phyloP scores from a whole-genome alignment of 169 alveolate genomes.

The Eimeria maxima region DNA sequence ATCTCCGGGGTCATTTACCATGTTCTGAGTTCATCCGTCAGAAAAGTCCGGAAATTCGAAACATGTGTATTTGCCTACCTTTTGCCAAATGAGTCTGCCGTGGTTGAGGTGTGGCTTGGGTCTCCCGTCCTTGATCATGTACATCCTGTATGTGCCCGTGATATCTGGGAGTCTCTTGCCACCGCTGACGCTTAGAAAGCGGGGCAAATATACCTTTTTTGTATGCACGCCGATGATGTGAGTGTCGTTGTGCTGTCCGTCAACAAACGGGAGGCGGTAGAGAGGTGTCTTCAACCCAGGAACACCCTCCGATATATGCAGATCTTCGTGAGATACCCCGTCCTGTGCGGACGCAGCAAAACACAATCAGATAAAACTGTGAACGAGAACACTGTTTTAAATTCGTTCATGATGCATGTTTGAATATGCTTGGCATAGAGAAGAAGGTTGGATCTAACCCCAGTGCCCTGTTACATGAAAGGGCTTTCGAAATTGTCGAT shows the following conservation, averaged over 20 bases:
- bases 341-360: conserved; percentile 44
- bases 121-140: conserved; percentile 74
- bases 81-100: conserved; percentile 78
- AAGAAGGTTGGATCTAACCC: neutral
- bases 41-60: neutral
- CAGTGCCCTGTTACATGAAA: neutral
- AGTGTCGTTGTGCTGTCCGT: conserved; percentile 81
- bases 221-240: conserved; percentile 76
- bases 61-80: neutral
- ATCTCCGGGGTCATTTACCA: neutral
- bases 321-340: conserved; percentile 69
- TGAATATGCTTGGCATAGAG: neutral
- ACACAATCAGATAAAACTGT: neutral
- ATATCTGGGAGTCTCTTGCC: conserved; percentile 33
- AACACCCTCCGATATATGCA: conserved; percentile 67
- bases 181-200: conserved; percentile 44
- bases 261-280: conserved; percentile 79
- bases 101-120: conserved; percentile 79
- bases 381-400: neutral
- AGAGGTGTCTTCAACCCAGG: conserved; percentile 76
- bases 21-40: neutral
- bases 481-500: neutral
- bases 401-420: neutral
- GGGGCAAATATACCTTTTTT: conserved; percentile 18
- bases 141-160: conserved; percentile 66